Percentiles rank a stretch among this genome's conserved stretches.
Evolutionary conservation across 2,329 filamentous ascomycete genomes (phyloP).

Genomic region (Cytospora chrysosperma): DNA sequence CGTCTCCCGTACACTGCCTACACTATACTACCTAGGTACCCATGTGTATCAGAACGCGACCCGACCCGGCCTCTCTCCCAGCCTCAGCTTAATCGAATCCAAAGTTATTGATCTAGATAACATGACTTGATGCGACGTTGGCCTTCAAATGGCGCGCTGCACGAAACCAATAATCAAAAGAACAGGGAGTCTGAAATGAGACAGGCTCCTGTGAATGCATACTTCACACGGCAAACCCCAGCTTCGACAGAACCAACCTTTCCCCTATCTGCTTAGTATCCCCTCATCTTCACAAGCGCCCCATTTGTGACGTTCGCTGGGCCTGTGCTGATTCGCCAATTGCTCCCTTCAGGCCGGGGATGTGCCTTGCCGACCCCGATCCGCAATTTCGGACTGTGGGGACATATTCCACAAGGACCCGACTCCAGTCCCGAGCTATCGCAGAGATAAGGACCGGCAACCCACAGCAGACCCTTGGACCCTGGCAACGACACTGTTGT

Average conservation of each 20-base stretch:
- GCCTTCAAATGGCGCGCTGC: slow-evolving; percentile 17
- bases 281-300: not conserved
- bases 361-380: not conserved
- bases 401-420: not conserved
- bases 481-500: not conserved
- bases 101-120: not conserved
- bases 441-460: not conserved
- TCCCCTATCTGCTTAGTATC: not conserved
- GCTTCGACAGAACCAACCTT: not conserved
- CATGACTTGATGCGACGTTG: not conserved
- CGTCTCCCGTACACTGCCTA: not conserved
- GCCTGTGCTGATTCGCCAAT: not conserved
- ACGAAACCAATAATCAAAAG: not conserved
- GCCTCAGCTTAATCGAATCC: not conserved
- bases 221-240: not conserved
- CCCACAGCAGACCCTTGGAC: not conserved
- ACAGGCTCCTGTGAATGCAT: not conserved
- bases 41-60: not conserved
- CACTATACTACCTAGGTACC: not conserved
- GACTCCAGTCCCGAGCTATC: not conserved
- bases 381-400: not conserved
- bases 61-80: not conserved
- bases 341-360: not conserved
- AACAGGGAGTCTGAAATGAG: slow-evolving; percentile 5
- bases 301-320: not conserved